Conservation (phyloP, 208 protist species). For the Wallacemonas sp. region DNA sequence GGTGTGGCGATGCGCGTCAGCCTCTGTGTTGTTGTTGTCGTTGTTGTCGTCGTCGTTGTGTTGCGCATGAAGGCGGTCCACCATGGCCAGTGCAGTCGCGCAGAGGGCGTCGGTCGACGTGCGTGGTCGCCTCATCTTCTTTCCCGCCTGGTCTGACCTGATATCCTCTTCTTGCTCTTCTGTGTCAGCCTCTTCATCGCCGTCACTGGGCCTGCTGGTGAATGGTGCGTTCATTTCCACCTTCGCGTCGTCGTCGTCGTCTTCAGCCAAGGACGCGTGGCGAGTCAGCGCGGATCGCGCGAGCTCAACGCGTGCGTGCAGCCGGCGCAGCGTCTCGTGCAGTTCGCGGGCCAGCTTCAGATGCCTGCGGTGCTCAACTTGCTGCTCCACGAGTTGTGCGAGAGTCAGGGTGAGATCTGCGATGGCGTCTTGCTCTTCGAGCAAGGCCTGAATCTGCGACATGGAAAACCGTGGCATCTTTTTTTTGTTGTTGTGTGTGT, state of each 20-base stretch:
- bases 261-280: no score
- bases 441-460: neutral
- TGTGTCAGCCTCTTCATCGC: neutral
- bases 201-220: no score
- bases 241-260: no score
- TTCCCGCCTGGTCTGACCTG: neutral
- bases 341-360: neutral
- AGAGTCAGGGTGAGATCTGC: neutral
- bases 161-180: neutral
- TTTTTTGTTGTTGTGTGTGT: neutral
- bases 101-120: slow-evolving; percentile 5
- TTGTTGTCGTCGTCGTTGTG: neutral
- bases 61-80: neutral
- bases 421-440: slow-evolving; percentile 1
- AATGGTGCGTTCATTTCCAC: no score
- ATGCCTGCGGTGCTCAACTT: slow-evolving; percentile 2
- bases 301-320: neutral
- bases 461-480: slow-evolving; percentile 1
- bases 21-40: neutral
- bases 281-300: neutral
- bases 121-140: neutral
- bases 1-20: neutral
- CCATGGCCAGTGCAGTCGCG: neutral
- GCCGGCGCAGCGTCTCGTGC: neutral
- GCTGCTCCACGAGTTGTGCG: slow-evolving; percentile 4